These are phyloP conservation scores for Phytophthora multivora DNA, from an alignment of 352 stramenopile genomes.

Conservation along the genomic window DNA sequence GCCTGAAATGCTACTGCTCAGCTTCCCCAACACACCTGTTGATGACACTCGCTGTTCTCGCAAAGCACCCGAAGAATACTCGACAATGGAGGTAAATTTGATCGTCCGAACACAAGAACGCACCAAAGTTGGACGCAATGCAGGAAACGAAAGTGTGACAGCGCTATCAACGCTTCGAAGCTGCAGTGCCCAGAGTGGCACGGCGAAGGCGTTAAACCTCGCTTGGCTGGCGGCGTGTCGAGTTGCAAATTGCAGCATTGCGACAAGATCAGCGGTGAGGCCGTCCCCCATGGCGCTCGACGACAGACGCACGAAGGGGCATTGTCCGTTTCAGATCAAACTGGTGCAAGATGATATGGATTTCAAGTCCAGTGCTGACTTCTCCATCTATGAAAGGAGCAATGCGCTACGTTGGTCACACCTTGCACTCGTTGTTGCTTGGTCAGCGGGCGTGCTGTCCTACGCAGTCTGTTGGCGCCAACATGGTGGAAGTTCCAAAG, in stretches of 20 bases:
- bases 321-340: slow-evolving; percentile 15
- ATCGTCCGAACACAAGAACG: too few relatives aligned
- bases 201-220: neutral
- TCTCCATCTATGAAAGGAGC: neutral
- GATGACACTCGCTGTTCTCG: too few relatives aligned
- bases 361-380: slow-evolving; percentile 20
- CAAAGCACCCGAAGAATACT: too few relatives aligned
- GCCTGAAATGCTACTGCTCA: too few relatives aligned
- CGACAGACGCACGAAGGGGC: slow-evolving; percentile 11
- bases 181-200: neutral
- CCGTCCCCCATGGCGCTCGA: slow-evolving; percentile 9
- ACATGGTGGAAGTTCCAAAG: neutral
- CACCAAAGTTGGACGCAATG: neutral
- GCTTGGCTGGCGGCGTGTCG: neutral
- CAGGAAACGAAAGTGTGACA: neutral
- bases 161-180: neutral
- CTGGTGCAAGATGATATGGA: slow-evolving; percentile 33
- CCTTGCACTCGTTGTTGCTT: neutral
- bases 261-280: neutral
- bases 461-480: neutral
- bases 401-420: neutral
- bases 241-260: neutral
- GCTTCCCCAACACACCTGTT: too few relatives aligned
- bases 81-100: too few relatives aligned
- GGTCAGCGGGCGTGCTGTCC: neutral